Conservation (phyloP, 441 rosid species). For the Corymbia citriodora region DNA sequence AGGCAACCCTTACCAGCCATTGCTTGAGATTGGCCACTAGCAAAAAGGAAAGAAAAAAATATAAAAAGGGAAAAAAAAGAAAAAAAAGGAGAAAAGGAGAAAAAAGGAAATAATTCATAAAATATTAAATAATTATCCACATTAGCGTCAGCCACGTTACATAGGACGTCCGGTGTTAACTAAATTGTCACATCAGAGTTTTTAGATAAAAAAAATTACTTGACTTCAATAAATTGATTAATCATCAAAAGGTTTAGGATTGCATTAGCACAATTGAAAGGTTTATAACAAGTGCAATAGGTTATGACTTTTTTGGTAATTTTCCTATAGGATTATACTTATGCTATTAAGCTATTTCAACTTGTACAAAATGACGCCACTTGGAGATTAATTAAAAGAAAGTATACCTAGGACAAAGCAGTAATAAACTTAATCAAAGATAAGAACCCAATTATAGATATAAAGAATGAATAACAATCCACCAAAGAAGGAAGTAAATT, state of each 20-base stretch:
- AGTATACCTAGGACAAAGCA: background rate
- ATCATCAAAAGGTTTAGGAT: background rate
- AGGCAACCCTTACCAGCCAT: background rate
- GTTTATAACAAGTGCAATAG: background rate
- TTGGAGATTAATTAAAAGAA: background rate
- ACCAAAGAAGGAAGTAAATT: background rate
- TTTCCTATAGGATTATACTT: background rate
- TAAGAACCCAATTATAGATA: background rate
- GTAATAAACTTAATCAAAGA: background rate
- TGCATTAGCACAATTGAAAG: too few species aligned
- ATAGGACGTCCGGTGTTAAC: too few species aligned
- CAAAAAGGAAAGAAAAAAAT: background rate
- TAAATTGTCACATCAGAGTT: accelerated
- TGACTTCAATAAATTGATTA: accelerated
- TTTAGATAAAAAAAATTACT: accelerated
- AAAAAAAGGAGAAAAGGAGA: accelerated
- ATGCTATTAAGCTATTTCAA: background rate
- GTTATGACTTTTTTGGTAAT: too few species aligned
- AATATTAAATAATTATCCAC: too few species aligned
- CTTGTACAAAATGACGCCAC: background rate
- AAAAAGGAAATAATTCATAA: background rate
- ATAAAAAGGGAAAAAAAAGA: too few species aligned
- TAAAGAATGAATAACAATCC: background rate
- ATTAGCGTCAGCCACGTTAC: accelerated
- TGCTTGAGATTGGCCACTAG: too few species aligned